Evolutionary conservation across 768 basidiomycete species (phyloP), one percentile per base, ranked within the genome.

Genomic region (Austroboletus eburneus): DNA sequence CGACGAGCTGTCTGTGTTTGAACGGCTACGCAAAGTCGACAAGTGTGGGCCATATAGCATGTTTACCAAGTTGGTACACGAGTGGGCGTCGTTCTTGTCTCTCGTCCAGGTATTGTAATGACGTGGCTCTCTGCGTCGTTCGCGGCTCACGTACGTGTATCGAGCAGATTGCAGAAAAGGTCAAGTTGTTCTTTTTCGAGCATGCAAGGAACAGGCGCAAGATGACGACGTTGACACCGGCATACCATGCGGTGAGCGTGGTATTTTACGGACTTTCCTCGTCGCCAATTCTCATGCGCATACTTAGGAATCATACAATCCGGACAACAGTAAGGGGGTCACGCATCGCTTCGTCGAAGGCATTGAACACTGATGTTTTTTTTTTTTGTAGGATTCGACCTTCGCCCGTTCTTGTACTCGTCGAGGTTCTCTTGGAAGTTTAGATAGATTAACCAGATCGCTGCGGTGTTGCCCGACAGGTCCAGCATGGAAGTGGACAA

Each of bases 21-120:
- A 95, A 21, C 76, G 94, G 23, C 75, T 99, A 21, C 81, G 96
- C 43, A 98, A 99, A 69, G 80, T 95, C 33, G 93, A 96, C 58
- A 98, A 98, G 70, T 93, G 91, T 63, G 96, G 96, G 3, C 95
- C 96, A 2, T 98, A 94, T 69, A 90, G 90, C 73, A 97, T 87
- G 73, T 99, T 95, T 63, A 94, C 91, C 27, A 97, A 97, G 69
- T 75, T 99, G 34, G 75, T 92, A 2, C 87, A 91, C 55, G 89
- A 96, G 64, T 98, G 96, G 96, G 92, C 93, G 0, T 76, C 78
- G 5, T 75, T 79, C 57, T 66, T 97, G 49, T 92, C 91, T 13
- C 96, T 95, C 5, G 50, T 70, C 5, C 84, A 96, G 75, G 93
- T 91, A 48, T 5, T 24, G 14, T 20, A 30, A 25, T 33, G 16